Percentiles rank a stretch among this genome's conserved stretches.
These are phyloP conservation scores for Wickerhamiella infanticola DNA, from an alignment of 1,139 yeast species.

Conservation along the genomic window DNA sequence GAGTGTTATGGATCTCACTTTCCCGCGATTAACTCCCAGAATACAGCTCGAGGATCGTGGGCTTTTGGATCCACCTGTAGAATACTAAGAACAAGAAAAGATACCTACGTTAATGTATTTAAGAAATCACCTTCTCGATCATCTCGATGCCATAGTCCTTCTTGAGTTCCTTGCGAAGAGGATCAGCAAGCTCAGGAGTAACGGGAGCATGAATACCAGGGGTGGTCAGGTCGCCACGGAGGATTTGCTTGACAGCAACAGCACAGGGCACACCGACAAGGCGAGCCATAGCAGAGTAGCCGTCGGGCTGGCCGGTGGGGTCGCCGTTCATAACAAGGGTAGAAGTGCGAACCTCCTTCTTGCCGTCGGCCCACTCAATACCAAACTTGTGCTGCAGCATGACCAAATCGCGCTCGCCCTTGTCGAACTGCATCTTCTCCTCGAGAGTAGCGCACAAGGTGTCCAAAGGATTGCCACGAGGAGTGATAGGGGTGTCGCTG, in stretches of 20 bases:
- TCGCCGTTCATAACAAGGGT: slow-evolving; percentile 91
- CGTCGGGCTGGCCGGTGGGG: slow-evolving; percentile 37
- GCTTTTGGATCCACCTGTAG: slow-evolving; percentile 2
- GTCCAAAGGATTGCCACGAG: slow-evolving; percentile 91
- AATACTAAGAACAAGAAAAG: background rate
- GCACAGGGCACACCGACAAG: slow-evolving; percentile 98
- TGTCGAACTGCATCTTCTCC: slow-evolving; percentile 88
- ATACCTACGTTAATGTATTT: slow-evolving; percentile 12
- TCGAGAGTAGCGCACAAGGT: slow-evolving; percentile 93
- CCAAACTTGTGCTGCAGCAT: slow-evolving; percentile 95
- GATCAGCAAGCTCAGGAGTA: slow-evolving; percentile 75
- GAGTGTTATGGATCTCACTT: slow-evolving; percentile 41
- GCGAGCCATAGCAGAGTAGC: slow-evolving; percentile 97
- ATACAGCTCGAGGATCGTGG: slow-evolving; percentile 25
- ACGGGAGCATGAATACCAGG: slow-evolving; percentile 91
- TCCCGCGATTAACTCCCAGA: slow-evolving; percentile 43
- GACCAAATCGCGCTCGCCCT: slow-evolving; percentile 90
- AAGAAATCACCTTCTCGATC: slow-evolving; percentile 35
- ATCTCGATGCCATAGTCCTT: slow-evolving; percentile 78
- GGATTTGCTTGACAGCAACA: slow-evolving; percentile 77
- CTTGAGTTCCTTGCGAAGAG: slow-evolving; percentile 81
- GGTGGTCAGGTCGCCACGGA: slow-evolving; percentile 62
- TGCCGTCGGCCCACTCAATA: slow-evolving; percentile 90
- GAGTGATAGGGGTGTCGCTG: slow-evolving; percentile 57
- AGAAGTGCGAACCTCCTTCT: slow-evolving; percentile 80